Evolutionary conservation across 345 rosid genomes (phyloP), one percentile per base, ranked within the genome.

Genomic region (Heritiera fomes): DNA sequence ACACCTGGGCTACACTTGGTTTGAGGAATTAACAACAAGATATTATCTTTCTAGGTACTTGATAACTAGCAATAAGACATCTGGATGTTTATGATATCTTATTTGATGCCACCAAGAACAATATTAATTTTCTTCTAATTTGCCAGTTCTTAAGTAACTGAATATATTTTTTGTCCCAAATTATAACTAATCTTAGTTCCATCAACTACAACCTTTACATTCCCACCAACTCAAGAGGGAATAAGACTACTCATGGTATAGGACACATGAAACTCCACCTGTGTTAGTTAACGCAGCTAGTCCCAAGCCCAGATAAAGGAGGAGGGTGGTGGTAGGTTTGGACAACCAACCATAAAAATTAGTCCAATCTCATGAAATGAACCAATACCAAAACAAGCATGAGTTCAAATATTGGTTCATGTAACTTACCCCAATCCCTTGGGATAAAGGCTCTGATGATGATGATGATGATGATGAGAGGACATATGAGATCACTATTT

Each of bases 401-500:
- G 28, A 23, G 28, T 23, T 23, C 28, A 23, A 0, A 23, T 23
- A 23, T 23, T 23, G 28, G 28, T 23, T 23, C 28, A 23, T 23
- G 28, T 23, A 23, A 23, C 28, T 23, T 23, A 23, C 0, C 28
- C 28, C 28, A 23, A 23, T 23, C 28, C 0, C 28, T 23, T 23
- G 28, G 28, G 28, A 23, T 23, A 23, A 23, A 23, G 28, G 28
- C 28, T 23, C 28, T 23, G 28, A 23, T 23, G 0, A 23, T 23
- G 28, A 23, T 23, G 0, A 23, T 23, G 28, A 23, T 23, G 28
- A 23, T 23, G 28, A 50, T 2, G 0, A 32, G 47, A 53, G 46
- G 75, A 30, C 75, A 17, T 8, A 72, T 34, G 23, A 53, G 61
- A 71, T 72, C 40, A 72, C 62, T 17, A 10, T 15, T 50, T 32